Percentiles rank a stretch among this genome's conserved stretches.
phyloP scores from a whole-genome alignment of 2,329 filamentous ascomycete genomes.

The Trichoderma aggressivum region DNA sequence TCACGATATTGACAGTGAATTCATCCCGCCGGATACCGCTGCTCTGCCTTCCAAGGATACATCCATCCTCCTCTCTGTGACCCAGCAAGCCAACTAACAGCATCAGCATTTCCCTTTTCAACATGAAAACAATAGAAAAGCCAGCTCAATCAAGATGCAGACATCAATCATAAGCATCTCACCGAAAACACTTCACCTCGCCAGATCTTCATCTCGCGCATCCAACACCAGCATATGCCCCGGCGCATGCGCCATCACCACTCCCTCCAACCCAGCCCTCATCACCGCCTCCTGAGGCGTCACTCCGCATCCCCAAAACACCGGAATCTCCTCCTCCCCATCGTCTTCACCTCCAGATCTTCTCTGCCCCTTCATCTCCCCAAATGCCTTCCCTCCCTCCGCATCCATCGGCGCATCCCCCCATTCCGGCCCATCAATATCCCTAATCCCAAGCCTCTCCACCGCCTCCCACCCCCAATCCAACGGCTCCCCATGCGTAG shows the following conservation, averaged over 20 bases:
- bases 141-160: neutral
- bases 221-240: conserved; percentile 62
- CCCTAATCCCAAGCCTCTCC: conserved; percentile 48
- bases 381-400: conserved; percentile 37
- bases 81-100: too few relatives aligned
- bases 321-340: conserved; percentile 43
- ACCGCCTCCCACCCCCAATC: conserved; percentile 62
- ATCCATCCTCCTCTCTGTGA: neutral
- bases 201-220: conserved; percentile 40
- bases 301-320: conserved; percentile 64
- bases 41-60: neutral
- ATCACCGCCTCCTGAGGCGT: conserved; percentile 64
- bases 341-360: neutral
- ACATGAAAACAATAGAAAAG: neutral
- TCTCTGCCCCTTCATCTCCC: conserved; percentile 30
- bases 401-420: conserved; percentile 46
- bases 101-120: neutral
- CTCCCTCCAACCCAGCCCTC: conserved; percentile 50
- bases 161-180: neutral
- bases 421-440: conserved; percentile 54
- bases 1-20: neutral
- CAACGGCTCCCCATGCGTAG: conserved; percentile 62
- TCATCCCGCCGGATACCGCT: neutral
- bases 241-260: conserved; percentile 59
- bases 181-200: neutral